Percentiles rank a stretch among this genome's conserved stretches.
phyloP scores from a whole-genome alignment of 345 rosid genomes.

The Camelina laxa region DNA sequence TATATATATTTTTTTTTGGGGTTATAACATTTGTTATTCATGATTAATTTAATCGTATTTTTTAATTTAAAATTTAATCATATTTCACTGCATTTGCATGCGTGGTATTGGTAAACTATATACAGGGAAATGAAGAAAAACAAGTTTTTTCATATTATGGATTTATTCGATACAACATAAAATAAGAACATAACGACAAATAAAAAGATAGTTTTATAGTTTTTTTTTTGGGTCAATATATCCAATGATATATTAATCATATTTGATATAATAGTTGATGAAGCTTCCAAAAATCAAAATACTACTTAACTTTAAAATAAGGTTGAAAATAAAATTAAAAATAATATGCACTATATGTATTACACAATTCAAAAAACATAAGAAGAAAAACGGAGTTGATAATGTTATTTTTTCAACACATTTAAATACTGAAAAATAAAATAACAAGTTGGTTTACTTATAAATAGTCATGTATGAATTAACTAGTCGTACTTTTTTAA shows the following conservation, averaged over 20 bases:
- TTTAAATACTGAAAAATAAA: neutral
- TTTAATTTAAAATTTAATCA: neutral
- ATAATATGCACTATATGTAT: neutral
- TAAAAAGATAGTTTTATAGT: neutral
- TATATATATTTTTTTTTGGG: neutral
- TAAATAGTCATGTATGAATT: neutral
- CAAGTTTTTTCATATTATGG: neutral
- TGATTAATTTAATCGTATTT: neutral
- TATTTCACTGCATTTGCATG: constrained; percentile 14
- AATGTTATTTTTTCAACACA: neutral
- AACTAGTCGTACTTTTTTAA: neutral
- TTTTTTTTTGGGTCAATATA: neutral
- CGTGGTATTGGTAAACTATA: neutral
- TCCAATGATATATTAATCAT: neutral
- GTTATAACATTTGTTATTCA: constrained; percentile 4
- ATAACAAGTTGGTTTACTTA: neutral
- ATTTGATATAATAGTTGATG: neutral
- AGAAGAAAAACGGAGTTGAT: neutral
- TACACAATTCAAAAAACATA: neutral
- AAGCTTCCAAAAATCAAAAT: neutral
- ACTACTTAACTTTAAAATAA: too few relatives aligned
- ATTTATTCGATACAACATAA: neutral
- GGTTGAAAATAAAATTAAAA: too few relatives aligned
- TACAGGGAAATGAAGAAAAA: neutral
- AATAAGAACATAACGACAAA: neutral